A percentile compares a stretch with the other conserved stretches of the same genome.
Evolutionary conservation across 176 grass and related monocot species (phyloP).

Genomic region (Aegilops bicornis): DNA sequence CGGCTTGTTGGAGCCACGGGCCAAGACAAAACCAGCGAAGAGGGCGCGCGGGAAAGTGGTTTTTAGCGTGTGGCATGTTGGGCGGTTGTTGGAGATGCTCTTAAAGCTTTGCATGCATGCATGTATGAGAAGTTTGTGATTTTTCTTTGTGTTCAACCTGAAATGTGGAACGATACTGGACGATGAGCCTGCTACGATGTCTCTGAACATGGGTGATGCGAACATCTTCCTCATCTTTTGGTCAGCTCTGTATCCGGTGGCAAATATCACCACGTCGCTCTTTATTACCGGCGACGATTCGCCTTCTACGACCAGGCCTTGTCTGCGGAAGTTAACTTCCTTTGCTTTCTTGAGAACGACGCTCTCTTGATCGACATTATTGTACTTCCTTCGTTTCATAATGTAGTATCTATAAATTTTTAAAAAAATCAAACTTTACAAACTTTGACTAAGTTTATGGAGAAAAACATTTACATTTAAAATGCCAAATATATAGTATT

Average conservation of each 20-base stretch:
- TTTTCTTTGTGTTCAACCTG: neutral
- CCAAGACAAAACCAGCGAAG: too few relatives aligned
- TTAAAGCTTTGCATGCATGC: too few relatives aligned
- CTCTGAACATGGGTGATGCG: conserved; percentile 35
- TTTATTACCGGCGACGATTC: neutral
- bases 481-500: too few relatives aligned
- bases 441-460: too few relatives aligned
- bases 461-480: too few relatives aligned
- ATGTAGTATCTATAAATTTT: too few relatives aligned
- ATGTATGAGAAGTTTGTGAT: too few relatives aligned
- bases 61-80: too few relatives aligned
- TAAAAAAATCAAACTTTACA: too few relatives aligned
- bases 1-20: too few relatives aligned
- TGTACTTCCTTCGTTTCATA: neutral
- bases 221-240: conserved; percentile 49
- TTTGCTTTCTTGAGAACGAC: conserved; percentile 47
- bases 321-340: conserved; percentile 38
- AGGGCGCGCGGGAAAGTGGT: too few relatives aligned
- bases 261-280: conserved; percentile 44
- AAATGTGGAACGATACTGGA: conserved; percentile 40
- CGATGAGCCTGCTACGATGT: conserved; percentile 35
- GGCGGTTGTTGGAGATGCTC: too few relatives aligned
- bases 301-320: conserved; percentile 41
- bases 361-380: conserved; percentile 49
- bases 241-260: conserved; percentile 39